phyloP scores from a whole-genome alignment of 257 asterid species.

The Scutellaria galericulata region DNA sequence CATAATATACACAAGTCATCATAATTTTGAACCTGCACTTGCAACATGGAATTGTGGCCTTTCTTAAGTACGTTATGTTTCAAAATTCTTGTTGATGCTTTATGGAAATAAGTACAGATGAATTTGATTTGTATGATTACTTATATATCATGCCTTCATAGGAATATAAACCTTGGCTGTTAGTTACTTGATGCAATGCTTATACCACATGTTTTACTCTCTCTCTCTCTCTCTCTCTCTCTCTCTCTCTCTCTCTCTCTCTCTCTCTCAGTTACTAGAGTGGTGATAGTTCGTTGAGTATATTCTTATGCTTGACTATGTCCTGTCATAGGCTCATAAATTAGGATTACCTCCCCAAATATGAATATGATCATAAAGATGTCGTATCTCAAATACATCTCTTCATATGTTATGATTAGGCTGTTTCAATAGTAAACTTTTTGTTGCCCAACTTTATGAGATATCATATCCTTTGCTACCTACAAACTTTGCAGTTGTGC shows the following conservation, averaged over 20 bases:
- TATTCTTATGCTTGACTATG: background rate
- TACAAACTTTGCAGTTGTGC: conserved; percentile 56
- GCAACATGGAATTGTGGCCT: conserved; percentile 16
- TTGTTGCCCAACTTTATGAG: conserved; percentile 6
- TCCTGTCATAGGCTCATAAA: background rate
- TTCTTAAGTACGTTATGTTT: conserved; percentile 6
- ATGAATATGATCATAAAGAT: background rate
- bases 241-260: background rate
- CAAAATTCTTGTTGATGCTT: background rate
- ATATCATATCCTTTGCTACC: conserved; percentile 27
- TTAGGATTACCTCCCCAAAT: conserved; percentile 3
- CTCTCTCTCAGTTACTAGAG: background rate
- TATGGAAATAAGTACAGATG: background rate
- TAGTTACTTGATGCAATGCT: conserved; percentile 17
- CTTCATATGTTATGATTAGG: background rate
- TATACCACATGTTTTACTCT: background rate
- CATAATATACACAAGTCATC: background rate
- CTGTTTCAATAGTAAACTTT: background rate
- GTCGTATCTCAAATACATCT: background rate
- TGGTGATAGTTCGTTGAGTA: background rate
- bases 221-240: background rate
- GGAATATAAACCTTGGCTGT: conserved; percentile 5
- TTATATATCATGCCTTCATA: background rate
- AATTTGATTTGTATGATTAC: background rate
- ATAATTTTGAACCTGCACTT: background rate